Evolutionary conservation across 1,284 basidiomycete genomes (phyloP).

Genomic region (Sporisorium reilianum): DNA sequence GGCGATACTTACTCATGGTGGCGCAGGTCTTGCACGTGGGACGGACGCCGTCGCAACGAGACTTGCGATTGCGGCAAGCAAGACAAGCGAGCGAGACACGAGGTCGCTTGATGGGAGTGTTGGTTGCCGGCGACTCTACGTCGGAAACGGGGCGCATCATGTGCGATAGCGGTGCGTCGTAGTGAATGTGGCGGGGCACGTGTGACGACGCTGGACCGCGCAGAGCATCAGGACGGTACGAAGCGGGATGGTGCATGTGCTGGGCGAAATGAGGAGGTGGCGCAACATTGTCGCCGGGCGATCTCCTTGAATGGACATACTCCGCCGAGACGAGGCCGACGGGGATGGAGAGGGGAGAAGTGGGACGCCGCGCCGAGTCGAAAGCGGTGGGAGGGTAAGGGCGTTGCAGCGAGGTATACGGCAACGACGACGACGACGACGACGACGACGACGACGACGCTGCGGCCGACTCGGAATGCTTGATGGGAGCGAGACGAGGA

Average conservation of each 20-base stretch:
- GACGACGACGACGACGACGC: background rate
- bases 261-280: constrained; percentile 2
- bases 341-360: constrained; percentile 22
- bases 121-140: constrained; percentile 9
- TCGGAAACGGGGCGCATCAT: constrained; percentile 18
- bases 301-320: constrained; percentile 23
- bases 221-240: constrained; percentile 22
- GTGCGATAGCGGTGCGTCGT: constrained; percentile 16
- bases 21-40: constrained; percentile 54
- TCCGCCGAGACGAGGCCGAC: constrained; percentile 43
- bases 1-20: constrained; percentile 49
- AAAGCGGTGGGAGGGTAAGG: constrained; percentile 21
- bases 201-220: constrained; percentile 21
- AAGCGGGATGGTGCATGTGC: constrained; percentile 21
- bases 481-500: constrained; percentile 33
- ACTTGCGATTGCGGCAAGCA: constrained; percentile 52
- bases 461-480: constrained; percentile 14
- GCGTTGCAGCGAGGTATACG: constrained; percentile 20
- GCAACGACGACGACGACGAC: background rate
- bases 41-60: constrained; percentile 46
- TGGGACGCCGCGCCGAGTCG: constrained; percentile 18
- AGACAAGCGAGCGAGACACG: constrained; percentile 50
- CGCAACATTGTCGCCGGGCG: constrained; percentile 17
- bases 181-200: constrained; percentile 24
- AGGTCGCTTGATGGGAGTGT: constrained; percentile 48